Evolutionary conservation across 139 green algal species (phyloP).

Genomic region (Gonium pectorale): DNA sequence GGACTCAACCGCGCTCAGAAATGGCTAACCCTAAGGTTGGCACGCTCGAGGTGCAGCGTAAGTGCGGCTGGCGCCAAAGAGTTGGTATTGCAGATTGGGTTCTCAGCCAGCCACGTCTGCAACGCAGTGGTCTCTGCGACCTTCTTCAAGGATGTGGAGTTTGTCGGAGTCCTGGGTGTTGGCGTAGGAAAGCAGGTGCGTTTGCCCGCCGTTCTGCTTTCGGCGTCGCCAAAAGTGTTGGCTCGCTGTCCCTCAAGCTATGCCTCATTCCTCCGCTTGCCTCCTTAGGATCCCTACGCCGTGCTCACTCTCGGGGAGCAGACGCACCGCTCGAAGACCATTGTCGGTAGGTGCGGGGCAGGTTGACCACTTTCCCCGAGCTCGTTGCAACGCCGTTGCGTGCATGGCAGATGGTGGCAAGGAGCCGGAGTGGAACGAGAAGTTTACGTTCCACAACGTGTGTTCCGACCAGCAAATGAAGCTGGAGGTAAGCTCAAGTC

Average conservation of each 20-base stretch:
- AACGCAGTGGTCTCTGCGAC: slow-evolving; percentile 13
- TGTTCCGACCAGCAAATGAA: slow-evolving; percentile 41
- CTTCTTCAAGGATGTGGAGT: slow-evolving; percentile 43
- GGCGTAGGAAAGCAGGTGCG: slow-evolving; percentile 40
- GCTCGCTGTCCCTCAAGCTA: neutral
- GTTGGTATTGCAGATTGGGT: too few species aligned
- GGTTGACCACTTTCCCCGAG: neutral
- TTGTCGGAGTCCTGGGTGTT: slow-evolving; percentile 29
- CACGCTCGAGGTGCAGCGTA: slow-evolving; percentile 22
- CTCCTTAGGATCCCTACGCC: slow-evolving; percentile 20
- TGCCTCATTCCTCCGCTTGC: neutral
- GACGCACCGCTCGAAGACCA: slow-evolving; percentile 37
- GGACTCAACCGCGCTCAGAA: too few species aligned
- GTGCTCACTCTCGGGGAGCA: slow-evolving; percentile 22
- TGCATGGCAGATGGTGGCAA: slow-evolving; percentile 54
- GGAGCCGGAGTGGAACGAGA: slow-evolving; percentile 56
- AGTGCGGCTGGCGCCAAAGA: too few species aligned
- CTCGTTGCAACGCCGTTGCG: neutral
- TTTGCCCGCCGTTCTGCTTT: neutral
- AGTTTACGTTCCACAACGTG: slow-evolving; percentile 50
- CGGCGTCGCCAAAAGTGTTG: neutral
- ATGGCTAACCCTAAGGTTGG: slow-evolving; percentile 29
- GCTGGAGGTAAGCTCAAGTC: slow-evolving; percentile 55
- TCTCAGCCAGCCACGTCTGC: too few species aligned
- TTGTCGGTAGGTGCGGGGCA: neutral